Base-by-base conservation (phyloP, 2,329 filamentous ascomycete species). In the Colletotrichum echinochloae region DNA sequence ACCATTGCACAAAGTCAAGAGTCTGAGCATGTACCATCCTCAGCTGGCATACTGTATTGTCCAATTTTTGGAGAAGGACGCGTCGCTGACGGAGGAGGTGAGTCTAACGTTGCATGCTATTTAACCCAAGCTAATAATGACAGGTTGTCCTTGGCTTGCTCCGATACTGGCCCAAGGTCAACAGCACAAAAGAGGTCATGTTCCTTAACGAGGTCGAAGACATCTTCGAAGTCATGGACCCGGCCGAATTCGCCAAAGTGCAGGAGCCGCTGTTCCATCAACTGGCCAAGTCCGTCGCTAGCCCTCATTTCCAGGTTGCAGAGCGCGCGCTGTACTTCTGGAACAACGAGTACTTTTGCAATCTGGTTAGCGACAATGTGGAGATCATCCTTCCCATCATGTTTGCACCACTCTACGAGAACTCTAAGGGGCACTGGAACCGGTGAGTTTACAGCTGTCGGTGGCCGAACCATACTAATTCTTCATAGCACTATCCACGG, bases 311-410 rank as follows among this genome's bases (percentile, higher is more conserved):
- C 85, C 96, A 99, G 86, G 96, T 99, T 69, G 96, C 96, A 23
- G 96, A 99, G 83, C 91, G 96, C 74, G 96, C 96, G 6, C 87
- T 99, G 35, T 99, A 99, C 84, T 99, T 99, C 85, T 99, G 96
- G 96, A 99, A 99, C 86, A 99, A 99, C 79, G 96, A 99, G 81
- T 99, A 99, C 81, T 99, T 99, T 84, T 99, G 96, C 86, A 99
- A 98, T 79, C 87, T 99, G 70, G 96, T 99, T 75, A 98, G 95
- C 84, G 96, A 99, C 83, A 99, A 99, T 77, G 96, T 99, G 65
- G 95, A 98, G 78, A 95, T 97, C 56, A 99, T 99, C 76, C 86
- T 99, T 54, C 96, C 96, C 4, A 99, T 99, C 79, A 99, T 99
- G 96, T 99, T 99, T 83, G 95, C 95, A 33, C 95, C 96, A 2